Evolutionary conservation across 305 asterid species (phyloP).

Genomic region (Fraxinus sp.): DNA sequence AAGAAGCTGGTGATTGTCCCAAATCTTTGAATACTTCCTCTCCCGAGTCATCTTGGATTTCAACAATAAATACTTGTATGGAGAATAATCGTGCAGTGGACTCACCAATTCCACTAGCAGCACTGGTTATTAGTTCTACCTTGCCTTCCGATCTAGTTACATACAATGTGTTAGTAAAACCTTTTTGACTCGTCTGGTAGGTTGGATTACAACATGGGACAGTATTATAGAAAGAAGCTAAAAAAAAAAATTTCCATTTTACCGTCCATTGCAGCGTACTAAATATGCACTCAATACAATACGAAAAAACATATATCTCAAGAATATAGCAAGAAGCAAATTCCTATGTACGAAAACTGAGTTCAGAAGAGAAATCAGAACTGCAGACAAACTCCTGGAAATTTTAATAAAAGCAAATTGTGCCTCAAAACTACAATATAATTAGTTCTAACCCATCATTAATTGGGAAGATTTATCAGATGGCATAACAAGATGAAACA

Average conservation of each 20-base stretch:
- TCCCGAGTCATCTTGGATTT: conserved; percentile 4
- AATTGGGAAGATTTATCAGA: not conserved
- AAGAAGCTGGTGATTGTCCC: not conserved
- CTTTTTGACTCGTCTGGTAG: not conserved
- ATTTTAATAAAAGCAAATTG: not conserved
- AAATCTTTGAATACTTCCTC: not conserved
- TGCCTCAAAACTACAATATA: not conserved
- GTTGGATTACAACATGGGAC: not conserved
- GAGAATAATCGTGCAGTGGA: not conserved
- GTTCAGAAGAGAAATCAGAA: not conserved
- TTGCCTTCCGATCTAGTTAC: not conserved
- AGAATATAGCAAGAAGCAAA: not conserved
- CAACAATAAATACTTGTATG: conserved; percentile 2
- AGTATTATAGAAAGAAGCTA: not conserved
- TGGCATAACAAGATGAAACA: not conserved
- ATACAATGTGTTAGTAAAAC: not conserved
- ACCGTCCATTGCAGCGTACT: not conserved
- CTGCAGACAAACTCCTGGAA: not conserved
- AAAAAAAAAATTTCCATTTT: not conserved
- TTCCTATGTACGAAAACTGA: not conserved
- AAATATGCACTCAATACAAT: not conserved
- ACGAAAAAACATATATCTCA: not conserved
- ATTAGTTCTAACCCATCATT: not conserved
- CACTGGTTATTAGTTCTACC: conserved; percentile 13
- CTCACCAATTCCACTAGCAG: conserved; percentile 1